Percentiles rank a stretch among this genome's conserved stretches.
Conservation (phyloP, 441 rosid genomes). For the Adansonia madagascariensis region DNA sequence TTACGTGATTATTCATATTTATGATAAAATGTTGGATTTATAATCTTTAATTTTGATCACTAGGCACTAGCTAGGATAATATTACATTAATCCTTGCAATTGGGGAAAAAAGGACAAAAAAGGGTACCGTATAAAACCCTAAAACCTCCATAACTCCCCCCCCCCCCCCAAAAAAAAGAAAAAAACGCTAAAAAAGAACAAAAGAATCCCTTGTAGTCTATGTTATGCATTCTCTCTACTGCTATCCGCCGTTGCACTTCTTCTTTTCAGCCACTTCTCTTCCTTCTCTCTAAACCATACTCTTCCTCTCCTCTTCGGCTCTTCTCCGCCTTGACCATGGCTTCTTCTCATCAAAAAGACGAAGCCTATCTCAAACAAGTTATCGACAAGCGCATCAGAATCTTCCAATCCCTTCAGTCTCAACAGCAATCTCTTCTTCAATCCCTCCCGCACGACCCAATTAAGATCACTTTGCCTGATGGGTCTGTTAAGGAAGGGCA, state of each 20-base stretch:
- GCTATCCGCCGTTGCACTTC: conserved; percentile 38
- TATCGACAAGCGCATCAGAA: conserved; percentile 70
- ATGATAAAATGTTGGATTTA: too few relatives aligned
- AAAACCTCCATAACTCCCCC: too few relatives aligned
- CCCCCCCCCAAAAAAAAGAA: too few relatives aligned
- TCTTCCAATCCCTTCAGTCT: conserved; percentile 71
- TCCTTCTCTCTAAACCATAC: conserved; percentile 23
- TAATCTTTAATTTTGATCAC: too few relatives aligned
- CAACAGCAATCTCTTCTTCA: conserved; percentile 59
- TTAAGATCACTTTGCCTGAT: conserved; percentile 74
- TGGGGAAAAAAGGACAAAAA: too few relatives aligned
- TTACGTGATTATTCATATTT: too few relatives aligned
- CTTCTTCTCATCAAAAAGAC: conserved; percentile 52
- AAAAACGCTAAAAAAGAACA: neutral
- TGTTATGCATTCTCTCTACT: conserved; percentile 35
- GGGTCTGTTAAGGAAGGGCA: conserved; percentile 84
- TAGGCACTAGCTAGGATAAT: too few relatives aligned
- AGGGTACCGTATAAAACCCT: too few relatives aligned
- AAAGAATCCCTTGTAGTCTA: conserved; percentile 6
- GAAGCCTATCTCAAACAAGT: conserved; percentile 61
- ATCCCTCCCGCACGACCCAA: conserved; percentile 70
- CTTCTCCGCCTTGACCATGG: conserved; percentile 48
- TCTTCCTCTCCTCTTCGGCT: conserved; percentile 27
- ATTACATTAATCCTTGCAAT: too few relatives aligned
- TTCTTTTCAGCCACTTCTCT: conserved; percentile 7